Conservation (phyloP, 257 asterid genomes). For the Solanum acaule region DNA sequence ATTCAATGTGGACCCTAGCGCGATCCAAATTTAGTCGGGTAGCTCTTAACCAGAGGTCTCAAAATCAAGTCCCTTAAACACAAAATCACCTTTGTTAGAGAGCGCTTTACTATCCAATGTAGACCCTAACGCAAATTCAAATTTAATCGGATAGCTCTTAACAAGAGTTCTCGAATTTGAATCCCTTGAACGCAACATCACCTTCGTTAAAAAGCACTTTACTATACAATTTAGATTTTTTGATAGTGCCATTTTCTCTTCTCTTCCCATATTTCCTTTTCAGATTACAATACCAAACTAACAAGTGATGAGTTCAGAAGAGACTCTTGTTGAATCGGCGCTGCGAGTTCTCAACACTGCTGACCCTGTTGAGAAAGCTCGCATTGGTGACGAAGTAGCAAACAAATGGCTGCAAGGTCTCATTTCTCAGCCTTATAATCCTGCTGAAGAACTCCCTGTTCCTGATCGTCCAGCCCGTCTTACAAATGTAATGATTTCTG, state of each 20-base stretch:
- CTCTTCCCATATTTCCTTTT: not conserved
- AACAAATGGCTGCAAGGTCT: constrained; percentile 59
- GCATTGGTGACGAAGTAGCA: constrained; percentile 70
- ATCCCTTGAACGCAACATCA: not conserved
- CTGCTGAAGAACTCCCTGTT: constrained; percentile 8
- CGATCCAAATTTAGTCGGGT: too few relatives aligned
- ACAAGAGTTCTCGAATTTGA: not conserved
- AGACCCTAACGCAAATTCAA: too few relatives aligned
- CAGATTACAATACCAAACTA: not conserved
- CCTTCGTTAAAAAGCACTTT: not conserved
- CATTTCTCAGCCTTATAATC: constrained; percentile 33
- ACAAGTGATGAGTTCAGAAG: constrained; percentile 30
- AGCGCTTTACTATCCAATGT: too few relatives aligned
- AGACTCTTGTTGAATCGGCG: constrained; percentile 74
- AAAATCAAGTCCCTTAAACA: too few relatives aligned
- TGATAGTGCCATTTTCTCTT: too few relatives aligned
- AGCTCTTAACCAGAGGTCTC: not conserved
- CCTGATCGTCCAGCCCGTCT: constrained; percentile 89
- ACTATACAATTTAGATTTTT: too few relatives aligned
- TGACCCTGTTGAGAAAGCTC: constrained; percentile 85
- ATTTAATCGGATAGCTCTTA: too few relatives aligned
- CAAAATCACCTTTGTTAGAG: too few relatives aligned
- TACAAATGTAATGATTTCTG: not conserved
- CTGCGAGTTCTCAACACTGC: constrained; percentile 65
- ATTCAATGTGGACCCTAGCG: too few relatives aligned